Percentiles rank a stretch among this genome's conserved stretches.
Evolutionary conservation across 2,329 filamentous ascomycete genomes (phyloP).

Genomic region (Colletotrichum musae): DNA sequence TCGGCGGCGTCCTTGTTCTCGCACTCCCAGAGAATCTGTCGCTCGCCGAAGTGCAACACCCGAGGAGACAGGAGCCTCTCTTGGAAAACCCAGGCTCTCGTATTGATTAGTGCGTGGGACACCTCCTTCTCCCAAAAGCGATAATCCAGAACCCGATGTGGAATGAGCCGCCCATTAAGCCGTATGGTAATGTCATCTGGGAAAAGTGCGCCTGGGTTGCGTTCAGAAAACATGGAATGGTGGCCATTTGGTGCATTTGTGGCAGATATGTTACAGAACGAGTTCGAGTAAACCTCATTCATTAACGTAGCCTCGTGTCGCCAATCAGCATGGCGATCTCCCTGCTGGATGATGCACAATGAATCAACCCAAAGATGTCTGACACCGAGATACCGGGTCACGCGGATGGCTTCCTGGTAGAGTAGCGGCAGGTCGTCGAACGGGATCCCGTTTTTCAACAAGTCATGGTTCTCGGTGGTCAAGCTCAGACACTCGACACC

Average conservation of each 20-base stretch:
- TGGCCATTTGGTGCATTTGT: conserved; percentile 26
- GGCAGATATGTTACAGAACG: conserved; percentile 45
- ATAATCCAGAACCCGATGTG: neutral
- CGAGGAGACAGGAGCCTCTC: conserved; percentile 20
- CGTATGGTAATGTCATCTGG: neutral
- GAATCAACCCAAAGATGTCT: conserved; percentile 39
- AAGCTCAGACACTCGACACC: conserved; percentile 8
- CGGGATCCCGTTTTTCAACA: neutral
- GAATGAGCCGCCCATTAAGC: neutral
- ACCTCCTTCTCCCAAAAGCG: neutral
- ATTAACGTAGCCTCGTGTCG: conserved; percentile 38
- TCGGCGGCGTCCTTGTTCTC: neutral
- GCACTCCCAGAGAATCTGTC: conserved; percentile 25
- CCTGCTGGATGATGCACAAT: conserved; percentile 38
- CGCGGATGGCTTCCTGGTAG: conserved; percentile 18
- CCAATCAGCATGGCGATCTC: conserved; percentile 42
- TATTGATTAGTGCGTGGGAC: neutral
- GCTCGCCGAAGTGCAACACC: conserved; percentile 11
- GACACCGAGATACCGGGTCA: conserved; percentile 16
- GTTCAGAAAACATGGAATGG: conserved; percentile 17
- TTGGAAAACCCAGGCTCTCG: conserved; percentile 30
- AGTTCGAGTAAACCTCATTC: conserved; percentile 42
- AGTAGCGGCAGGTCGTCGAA: conserved; percentile 15
- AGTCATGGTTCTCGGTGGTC: neutral
- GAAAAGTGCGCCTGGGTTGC: neutral